These are phyloP conservation scores for Peterozyma xylosa DNA, from an alignment of 805 yeast species.

Conservation along the genomic window DNA sequence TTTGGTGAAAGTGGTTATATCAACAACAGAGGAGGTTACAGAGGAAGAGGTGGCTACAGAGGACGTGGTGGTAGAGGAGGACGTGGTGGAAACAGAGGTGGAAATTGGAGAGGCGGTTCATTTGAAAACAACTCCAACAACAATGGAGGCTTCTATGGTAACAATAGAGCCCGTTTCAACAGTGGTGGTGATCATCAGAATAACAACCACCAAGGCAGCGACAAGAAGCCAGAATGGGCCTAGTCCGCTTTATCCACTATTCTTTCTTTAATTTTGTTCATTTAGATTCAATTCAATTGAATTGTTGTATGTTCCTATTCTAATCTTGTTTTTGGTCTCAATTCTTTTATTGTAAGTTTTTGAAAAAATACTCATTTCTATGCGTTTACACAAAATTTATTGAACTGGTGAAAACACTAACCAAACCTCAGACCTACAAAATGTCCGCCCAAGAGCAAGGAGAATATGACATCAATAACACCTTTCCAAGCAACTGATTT, in stretches of 20 bases:
- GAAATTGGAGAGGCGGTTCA: constrained; percentile 2
- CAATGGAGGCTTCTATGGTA: too few relatives aligned
- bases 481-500: constrained; percentile 88
- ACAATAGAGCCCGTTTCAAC: background rate
- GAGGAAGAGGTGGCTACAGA: constrained; percentile 40
- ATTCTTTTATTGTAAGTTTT: too few relatives aligned
- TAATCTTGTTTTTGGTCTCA: too few relatives aligned
- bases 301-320: too few relatives aligned
- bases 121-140: too few relatives aligned
- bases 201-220: background rate
- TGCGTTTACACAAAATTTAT: too few relatives aligned
- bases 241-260: background rate
- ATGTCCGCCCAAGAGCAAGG: too few relatives aligned
- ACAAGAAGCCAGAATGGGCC: constrained; percentile 13
- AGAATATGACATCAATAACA: constrained; percentile 71
- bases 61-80: constrained; percentile 30
- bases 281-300: too few relatives aligned
- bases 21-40: constrained; percentile 39
- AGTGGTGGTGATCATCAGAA: constrained; percentile 9
- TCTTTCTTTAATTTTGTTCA: too few relatives aligned
- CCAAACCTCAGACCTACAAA: background rate
- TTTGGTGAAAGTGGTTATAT: constrained; percentile 59
- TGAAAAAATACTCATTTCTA: too few relatives aligned
- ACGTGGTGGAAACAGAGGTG: constrained; percentile 14
- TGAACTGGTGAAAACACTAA: too few relatives aligned